phyloP scores from a whole-genome alignment of 75 land plant species.

The Chamaecyparis obtusa region DNA sequence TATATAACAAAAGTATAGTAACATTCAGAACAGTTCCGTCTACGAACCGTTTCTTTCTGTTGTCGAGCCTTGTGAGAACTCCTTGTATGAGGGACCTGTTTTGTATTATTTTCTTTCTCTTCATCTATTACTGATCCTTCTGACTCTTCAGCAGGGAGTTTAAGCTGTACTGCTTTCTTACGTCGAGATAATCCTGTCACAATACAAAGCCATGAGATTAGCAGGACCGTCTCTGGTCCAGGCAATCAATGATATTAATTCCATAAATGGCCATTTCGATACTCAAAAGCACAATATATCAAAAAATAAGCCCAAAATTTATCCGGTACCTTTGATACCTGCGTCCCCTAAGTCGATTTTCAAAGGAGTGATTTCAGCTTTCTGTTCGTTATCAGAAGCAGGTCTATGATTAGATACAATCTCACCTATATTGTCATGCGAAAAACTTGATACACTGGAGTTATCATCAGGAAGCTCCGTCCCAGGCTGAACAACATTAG shows the following conservation, averaged over 20 bases:
- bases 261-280: neutral
- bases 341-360: neutral
- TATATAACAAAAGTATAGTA: neutral
- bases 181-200: conserved; percentile 9
- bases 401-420: neutral
- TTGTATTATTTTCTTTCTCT: conserved; percentile 4
- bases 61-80: conserved; percentile 2
- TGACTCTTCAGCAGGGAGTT: neutral
- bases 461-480: neutral
- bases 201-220: neutral
- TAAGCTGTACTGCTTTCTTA: conserved; percentile 6
- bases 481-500: neutral
- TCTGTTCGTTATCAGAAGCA: neutral
- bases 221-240: neutral
- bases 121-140: conserved; percentile 8
- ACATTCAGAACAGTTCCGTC: neutral
- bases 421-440: neutral
- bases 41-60: neutral
- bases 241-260: neutral
- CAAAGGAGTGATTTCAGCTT: neutral
- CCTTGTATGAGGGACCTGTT: conserved; percentile 1
- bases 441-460: neutral
- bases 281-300: neutral
- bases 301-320: neutral
- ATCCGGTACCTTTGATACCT: neutral